Conservation (phyloP, 176 grass and related monocot species). For the Ensete glaucum region DNA sequence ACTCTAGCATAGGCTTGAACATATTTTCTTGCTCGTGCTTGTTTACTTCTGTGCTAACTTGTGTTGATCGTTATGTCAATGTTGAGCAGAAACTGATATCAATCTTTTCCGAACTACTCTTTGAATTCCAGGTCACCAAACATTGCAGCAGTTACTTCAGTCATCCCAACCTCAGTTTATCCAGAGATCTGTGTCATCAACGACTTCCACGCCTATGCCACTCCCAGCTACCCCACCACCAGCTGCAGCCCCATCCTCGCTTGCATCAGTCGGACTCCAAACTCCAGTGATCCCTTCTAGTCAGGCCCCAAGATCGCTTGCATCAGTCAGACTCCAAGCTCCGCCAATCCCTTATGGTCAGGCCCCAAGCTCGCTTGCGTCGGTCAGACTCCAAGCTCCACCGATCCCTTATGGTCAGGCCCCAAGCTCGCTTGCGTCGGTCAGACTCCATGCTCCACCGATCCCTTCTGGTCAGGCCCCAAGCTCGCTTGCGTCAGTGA, state of each 20-base stretch:
- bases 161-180: constrained; percentile 29
- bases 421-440: background rate
- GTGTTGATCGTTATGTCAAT: background rate
- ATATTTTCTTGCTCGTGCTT: background rate
- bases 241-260: background rate
- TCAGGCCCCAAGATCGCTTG: background rate
- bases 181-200: constrained; percentile 8
- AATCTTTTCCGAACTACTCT: background rate
- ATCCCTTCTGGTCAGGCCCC: constrained; percentile 10
- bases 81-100: background rate
- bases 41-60: background rate
- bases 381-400: constrained; percentile 16
- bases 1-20: background rate
- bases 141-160: constrained; percentile 30
- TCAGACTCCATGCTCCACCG: constrained; percentile 17
- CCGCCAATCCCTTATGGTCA: constrained; percentile 18
- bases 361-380: background rate
- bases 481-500: background rate
- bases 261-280: too few relatives aligned
- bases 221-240: background rate
- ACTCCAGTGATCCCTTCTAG: too few relatives aligned
- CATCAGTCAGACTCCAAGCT: constrained; percentile 8
- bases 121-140: constrained; percentile 15
- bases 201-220: constrained; percentile 1
- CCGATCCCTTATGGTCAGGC: constrained; percentile 10